Evolutionary conservation across 2,329 filamentous ascomycete genomes (phyloP).

Genomic region (Nemania sp.): DNA sequence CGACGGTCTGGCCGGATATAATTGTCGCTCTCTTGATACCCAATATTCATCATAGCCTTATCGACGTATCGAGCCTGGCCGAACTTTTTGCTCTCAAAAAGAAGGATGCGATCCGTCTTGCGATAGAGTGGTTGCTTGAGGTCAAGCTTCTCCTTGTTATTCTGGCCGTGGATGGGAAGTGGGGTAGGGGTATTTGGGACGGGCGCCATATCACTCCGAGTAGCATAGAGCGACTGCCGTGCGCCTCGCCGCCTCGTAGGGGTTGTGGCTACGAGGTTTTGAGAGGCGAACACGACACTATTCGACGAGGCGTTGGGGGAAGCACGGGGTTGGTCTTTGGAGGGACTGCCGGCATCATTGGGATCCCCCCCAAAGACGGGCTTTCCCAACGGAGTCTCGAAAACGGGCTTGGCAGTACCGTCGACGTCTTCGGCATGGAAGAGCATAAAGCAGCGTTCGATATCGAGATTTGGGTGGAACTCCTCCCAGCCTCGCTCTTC

Average conservation of each 20-base stretch:
- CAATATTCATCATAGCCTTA: slow-evolving; percentile 92
- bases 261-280: slow-evolving; percentile 40
- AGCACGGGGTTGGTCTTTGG: slow-evolving; percentile 50
- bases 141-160: slow-evolving; percentile 78
- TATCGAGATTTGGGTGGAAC: slow-evolving; percentile 93
- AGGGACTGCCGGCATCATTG: slow-evolving; percentile 52
- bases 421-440: slow-evolving; percentile 86
- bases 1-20: slow-evolving; percentile 78
- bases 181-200: slow-evolving; percentile 66
- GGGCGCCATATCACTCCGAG: slow-evolving; percentile 49
- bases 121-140: slow-evolving; percentile 76
- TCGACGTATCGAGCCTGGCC: slow-evolving; percentile 92
- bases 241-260: slow-evolving; percentile 50
- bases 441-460: slow-evolving; percentile 77
- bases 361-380: slow-evolving; percentile 41
- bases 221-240: slow-evolving; percentile 58
- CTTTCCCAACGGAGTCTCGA: slow-evolving; percentile 43
- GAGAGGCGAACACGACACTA: slow-evolving; percentile 36
- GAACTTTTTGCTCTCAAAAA: slow-evolving; percentile 82
- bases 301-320: slow-evolving; percentile 47
- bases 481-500: slow-evolving; percentile 98
- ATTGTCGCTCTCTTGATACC: slow-evolving; percentile 92
- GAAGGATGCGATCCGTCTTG: slow-evolving; percentile 75
- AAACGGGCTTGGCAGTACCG: slow-evolving; percentile 61
- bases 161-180: slow-evolving; percentile 77